phyloP scores from a whole-genome alignment of 768 basidiomycete genomes.

The Boletellus ananas region DNA sequence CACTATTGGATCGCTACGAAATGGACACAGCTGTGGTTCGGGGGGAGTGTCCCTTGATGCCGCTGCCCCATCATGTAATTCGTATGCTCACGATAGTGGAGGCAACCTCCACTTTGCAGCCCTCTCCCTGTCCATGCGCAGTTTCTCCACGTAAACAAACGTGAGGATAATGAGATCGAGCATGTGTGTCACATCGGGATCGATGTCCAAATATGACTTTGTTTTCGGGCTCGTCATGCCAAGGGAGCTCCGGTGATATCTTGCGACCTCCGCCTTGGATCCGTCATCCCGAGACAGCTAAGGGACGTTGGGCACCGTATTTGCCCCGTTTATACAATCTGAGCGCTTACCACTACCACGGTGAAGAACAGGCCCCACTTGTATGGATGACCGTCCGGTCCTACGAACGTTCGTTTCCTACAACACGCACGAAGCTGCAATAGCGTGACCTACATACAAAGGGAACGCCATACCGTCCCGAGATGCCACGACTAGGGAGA shows the following conservation, averaged over 20 bases:
- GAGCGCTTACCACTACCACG: slow-evolving; percentile 8
- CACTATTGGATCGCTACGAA: too few species aligned
- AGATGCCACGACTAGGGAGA: slow-evolving; percentile 16
- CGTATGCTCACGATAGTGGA: too few species aligned
- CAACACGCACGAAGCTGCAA: background rate
- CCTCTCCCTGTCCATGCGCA: slow-evolving; percentile 13
- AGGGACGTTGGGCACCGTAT: background rate
- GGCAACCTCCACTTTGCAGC: too few species aligned
- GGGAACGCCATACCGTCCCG: slow-evolving; percentile 9
- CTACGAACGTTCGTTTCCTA: slow-evolving; percentile 26
- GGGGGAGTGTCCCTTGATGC: too few species aligned
- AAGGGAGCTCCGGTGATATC: slow-evolving; percentile 14
- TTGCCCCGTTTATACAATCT: too few species aligned
- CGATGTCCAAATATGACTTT: slow-evolving; percentile 13
- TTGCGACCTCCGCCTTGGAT: slow-evolving; percentile 8
- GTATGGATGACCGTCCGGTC: slow-evolving; percentile 30
- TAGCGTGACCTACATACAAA: background rate
- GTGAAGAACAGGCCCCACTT: slow-evolving; percentile 25
- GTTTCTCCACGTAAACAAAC: slow-evolving; percentile 26
- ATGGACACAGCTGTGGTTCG: too few species aligned
- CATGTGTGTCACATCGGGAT: slow-evolving; percentile 16
- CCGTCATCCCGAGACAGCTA: slow-evolving; percentile 18
- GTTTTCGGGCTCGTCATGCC: slow-evolving; percentile 15
- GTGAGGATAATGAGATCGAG: slow-evolving; percentile 23
- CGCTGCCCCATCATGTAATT: too few species aligned